phyloP scores from a whole-genome alignment of 2,329 filamentous ascomycete species.

The Penicillium sp. region DNA sequence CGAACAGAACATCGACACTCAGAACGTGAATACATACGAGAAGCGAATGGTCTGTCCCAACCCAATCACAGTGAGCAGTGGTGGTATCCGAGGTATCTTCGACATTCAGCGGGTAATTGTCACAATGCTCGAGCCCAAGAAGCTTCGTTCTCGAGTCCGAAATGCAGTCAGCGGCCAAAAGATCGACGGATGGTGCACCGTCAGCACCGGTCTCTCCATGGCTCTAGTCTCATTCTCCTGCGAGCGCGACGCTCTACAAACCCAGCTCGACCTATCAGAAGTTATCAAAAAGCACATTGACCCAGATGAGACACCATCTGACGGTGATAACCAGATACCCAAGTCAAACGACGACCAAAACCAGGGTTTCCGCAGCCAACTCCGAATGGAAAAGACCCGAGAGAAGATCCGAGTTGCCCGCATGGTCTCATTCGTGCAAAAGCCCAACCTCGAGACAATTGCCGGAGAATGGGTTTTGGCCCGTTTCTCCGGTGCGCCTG shows the following conservation, averaged over 20 bases:
- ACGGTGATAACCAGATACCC: background rate
- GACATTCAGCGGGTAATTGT: slow-evolving; percentile 18
- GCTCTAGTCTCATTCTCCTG: background rate
- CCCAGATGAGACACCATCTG: background rate
- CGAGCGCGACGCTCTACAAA: background rate
- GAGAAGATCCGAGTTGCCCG: slow-evolving; percentile 10
- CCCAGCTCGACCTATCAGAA: background rate
- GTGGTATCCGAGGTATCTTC: slow-evolving; percentile 17
- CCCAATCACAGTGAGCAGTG: slow-evolving; percentile 14
- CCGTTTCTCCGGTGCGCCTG: slow-evolving; percentile 11
- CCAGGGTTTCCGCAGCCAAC: background rate
- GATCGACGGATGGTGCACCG: slow-evolving; percentile 18
- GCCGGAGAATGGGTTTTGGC: slow-evolving; percentile 20
- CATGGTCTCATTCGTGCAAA: slow-evolving; percentile 19
- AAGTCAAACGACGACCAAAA: background rate
- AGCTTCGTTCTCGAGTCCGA: slow-evolving; percentile 9
- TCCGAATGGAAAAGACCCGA: background rate
- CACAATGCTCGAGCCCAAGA: slow-evolving; percentile 11
- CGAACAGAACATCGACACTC: background rate
- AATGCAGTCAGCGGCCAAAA: slow-evolving; percentile 10
- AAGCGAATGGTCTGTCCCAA: slow-evolving; percentile 7
- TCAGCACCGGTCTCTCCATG: slow-evolving; percentile 1
- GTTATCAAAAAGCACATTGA: background rate
- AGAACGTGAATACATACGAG: background rate
- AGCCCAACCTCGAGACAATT: slow-evolving; percentile 10